Evolutionary conservation across 2,329 filamentous ascomycete genomes (phyloP), one percentile per base, ranked within the genome.

Genomic region (Alternaria brassicicola): DNA sequence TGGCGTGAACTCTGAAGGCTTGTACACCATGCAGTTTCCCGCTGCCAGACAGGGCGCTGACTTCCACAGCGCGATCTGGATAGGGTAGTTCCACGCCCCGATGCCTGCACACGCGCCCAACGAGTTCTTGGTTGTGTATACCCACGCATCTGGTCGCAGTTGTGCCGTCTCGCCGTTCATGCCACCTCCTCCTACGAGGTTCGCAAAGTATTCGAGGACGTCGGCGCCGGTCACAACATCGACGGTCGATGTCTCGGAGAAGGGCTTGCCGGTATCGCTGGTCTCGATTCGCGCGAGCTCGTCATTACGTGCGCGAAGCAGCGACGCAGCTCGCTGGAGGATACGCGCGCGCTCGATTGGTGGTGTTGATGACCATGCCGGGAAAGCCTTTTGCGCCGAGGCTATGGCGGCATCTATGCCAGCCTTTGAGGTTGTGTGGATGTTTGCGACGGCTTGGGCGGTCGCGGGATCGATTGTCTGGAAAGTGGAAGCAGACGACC

Each of bases 1-100:
- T 5, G 91, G 91, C 0, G 92, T 96, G 76, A 91, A 90, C 80
- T 96, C 92, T 65, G 90, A 93, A 7, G 92, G 91, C 79, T 96
- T 96, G 81, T 96, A 96, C 42, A 96, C 86, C 89, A 96, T 93
- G 72, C 89, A 91, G 78, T 96, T 96, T 19, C 92, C 92, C 1
- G 92, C 92, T 3, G 92, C 91, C 13, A 96, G 83, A 68, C 92
- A 95, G 0, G 92, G 90, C 0, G 90, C 91, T 1, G 90, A 93
- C 78, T 96, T 96, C 92, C 92, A 96, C 1, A 96, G 82, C 8
- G 92, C 92, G 28, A 96, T 96, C 76, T 96, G 92, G 64, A 96
- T 90, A 12, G 92, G 92, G 74, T 96, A 96, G 78, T 96, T 96
- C 92, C 92, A 96, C 13, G 92, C 92, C 54, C 92, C 92, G 65